Conservation (phyloP, 441 rosid genomes). For the Populus hybrid region DNA sequence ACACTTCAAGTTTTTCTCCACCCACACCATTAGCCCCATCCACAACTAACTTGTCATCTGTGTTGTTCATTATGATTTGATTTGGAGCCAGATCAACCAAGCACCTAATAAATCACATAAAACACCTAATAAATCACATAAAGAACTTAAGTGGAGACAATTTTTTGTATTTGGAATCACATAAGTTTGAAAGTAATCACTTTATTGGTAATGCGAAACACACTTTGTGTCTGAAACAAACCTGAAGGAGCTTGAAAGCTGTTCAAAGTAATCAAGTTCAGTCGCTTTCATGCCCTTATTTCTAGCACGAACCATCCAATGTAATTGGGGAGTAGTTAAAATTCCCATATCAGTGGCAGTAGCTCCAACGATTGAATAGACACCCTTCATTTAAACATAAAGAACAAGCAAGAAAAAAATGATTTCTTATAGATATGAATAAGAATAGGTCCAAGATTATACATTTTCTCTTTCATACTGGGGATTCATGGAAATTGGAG, state of each 20-base stretch:
- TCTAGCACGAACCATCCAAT: constrained; percentile 91
- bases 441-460: neutral
- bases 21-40: constrained; percentile 97
- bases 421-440: neutral
- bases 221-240: constrained; percentile 17
- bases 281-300: constrained; percentile 65
- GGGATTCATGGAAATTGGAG: neutral
- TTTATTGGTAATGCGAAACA: neutral
- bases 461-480: neutral
- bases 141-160: neutral
- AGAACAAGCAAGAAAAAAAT: neutral
- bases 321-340: constrained; percentile 86
- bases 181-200: neutral
- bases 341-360: constrained; percentile 60
- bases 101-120: constrained; percentile 37
- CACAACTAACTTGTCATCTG: constrained; percentile 49
- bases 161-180: neutral
- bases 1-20: constrained; percentile 61
- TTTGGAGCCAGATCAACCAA: constrained; percentile 64
- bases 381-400: constrained; percentile 43
- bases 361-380: constrained; percentile 61
- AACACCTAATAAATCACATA: constrained; percentile 36
- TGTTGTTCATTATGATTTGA: constrained; percentile 22
- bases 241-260: constrained; percentile 67
- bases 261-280: constrained; percentile 71